These are phyloP conservation scores for Dioszegia crocea DNA, from an alignment of 768 basidiomycete genomes.

Conservation along the genomic window DNA sequence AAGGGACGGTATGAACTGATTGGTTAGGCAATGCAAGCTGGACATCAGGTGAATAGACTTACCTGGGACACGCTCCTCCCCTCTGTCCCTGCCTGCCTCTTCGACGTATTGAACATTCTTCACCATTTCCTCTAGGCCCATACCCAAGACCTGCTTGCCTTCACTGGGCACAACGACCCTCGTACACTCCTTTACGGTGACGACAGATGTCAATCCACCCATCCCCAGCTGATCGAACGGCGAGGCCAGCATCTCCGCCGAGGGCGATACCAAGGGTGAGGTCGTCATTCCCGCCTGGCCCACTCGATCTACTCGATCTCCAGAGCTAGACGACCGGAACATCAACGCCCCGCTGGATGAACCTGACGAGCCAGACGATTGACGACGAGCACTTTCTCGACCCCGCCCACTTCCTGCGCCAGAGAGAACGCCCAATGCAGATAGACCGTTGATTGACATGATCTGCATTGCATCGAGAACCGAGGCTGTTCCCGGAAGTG, in stretches of 20 bases:
- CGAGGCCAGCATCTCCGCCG: background rate
- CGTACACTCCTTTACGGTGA: slow-evolving; percentile 28
- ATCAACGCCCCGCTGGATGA: slow-evolving; percentile 10
- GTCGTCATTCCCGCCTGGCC: background rate
- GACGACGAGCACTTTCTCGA: background rate
- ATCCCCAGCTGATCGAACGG: slow-evolving; percentile 7
- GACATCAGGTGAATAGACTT: background rate
- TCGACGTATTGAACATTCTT: slow-evolving; percentile 23
- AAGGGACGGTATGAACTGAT: slow-evolving; percentile 33
- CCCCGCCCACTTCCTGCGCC: slow-evolving; percentile 7
- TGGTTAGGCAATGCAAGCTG: background rate
- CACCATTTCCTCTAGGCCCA: slow-evolving; percentile 29
- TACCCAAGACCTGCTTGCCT: slow-evolving; percentile 29
- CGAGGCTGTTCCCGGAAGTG: slow-evolving; percentile 22
- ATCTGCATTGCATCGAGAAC: slow-evolving; percentile 40
- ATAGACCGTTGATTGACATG: slow-evolving; percentile 28
- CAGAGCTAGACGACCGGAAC: slow-evolving; percentile 7
- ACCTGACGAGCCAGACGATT: slow-evolving; percentile 12
- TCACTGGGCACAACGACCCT: slow-evolving; percentile 31
- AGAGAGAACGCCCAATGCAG: slow-evolving; percentile 29
- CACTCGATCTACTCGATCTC: background rate
- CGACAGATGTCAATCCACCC: slow-evolving; percentile 20
- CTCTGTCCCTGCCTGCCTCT: slow-evolving; percentile 21
- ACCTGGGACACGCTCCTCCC: slow-evolving; percentile 38
- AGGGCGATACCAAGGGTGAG: slow-evolving; percentile 20